Conservation (phyloP, 2,329 filamentous ascomycete genomes). For the Fusarium coffeatum region DNA sequence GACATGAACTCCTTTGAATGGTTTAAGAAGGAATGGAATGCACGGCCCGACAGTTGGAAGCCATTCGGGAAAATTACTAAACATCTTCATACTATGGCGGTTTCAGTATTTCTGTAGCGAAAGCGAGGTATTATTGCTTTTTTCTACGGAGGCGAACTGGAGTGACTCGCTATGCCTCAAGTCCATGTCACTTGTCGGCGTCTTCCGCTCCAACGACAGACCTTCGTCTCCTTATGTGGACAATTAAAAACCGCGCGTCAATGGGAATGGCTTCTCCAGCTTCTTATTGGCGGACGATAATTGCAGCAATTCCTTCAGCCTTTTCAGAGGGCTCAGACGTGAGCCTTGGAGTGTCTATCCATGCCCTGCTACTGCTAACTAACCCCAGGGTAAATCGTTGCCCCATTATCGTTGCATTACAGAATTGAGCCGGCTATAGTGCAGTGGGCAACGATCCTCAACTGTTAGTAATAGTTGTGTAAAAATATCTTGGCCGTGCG, state of each 20-base stretch:
- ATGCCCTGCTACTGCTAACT: background rate
- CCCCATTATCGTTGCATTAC: conserved; percentile 25
- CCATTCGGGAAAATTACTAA: conserved; percentile 15
- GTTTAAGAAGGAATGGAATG: background rate
- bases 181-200: conserved; percentile 12
- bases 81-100: conserved; percentile 30
- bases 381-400: conserved; percentile 31
- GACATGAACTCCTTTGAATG: background rate
- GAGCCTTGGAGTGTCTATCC: conserved; percentile 25
- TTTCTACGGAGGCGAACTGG: background rate
- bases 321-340: conserved; percentile 29
- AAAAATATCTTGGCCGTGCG: conserved; percentile 16
- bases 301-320: background rate
- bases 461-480: conserved; percentile 27
- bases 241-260: conserved; percentile 23
- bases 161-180: conserved; percentile 17
- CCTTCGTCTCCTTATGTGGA: conserved; percentile 2
- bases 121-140: conserved; percentile 3
- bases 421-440: conserved; percentile 17
- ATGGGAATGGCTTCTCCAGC: background rate
- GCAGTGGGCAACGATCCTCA: conserved; percentile 14
- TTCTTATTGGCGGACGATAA: conserved; percentile 24
- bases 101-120: conserved; percentile 17
- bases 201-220: conserved; percentile 7
- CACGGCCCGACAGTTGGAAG: conserved; percentile 27